phyloP scores from a whole-genome alignment of 2,329 filamentous ascomycete species.

The Alternaria ventricosa region DNA sequence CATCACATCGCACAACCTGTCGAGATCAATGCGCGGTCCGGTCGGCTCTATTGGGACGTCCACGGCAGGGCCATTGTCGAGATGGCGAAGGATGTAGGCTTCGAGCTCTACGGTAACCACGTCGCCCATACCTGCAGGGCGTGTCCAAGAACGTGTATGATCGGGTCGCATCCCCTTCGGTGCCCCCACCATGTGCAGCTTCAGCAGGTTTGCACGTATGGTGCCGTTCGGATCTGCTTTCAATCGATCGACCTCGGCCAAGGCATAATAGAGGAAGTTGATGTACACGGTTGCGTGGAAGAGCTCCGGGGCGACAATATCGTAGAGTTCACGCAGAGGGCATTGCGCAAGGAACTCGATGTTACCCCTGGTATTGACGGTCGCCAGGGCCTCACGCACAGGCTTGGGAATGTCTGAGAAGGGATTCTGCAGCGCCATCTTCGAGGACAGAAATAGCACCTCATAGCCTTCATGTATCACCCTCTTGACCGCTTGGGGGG shows the following conservation, averaged over 20 bases:
- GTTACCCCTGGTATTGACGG: background rate
- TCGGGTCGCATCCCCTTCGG: background rate
- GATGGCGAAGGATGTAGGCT: background rate
- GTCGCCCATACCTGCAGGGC: background rate
- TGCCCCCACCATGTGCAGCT: background rate
- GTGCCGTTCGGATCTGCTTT: background rate
- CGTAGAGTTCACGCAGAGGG: background rate
- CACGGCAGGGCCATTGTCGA: background rate
- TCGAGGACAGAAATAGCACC: background rate
- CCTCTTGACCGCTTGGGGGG: accelerated
- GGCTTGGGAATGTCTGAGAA: background rate
- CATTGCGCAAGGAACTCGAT: background rate
- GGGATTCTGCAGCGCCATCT: background rate
- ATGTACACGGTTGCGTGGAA: background rate
- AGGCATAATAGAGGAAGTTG: background rate
- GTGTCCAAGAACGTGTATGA: background rate
- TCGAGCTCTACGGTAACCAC: background rate
- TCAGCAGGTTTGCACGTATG: background rate
- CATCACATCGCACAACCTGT: no score
- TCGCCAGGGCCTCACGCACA: background rate
- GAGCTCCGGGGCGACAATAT: background rate
- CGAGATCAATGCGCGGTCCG: background rate
- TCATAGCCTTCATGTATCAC: background rate
- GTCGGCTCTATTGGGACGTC: background rate
- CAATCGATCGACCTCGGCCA: background rate